Evolutionary conservation across 495 filamentous ascomycete species (phyloP), one percentile per base, ranked within the genome.

Genomic region (Staphylotrichum longicolle): DNA sequence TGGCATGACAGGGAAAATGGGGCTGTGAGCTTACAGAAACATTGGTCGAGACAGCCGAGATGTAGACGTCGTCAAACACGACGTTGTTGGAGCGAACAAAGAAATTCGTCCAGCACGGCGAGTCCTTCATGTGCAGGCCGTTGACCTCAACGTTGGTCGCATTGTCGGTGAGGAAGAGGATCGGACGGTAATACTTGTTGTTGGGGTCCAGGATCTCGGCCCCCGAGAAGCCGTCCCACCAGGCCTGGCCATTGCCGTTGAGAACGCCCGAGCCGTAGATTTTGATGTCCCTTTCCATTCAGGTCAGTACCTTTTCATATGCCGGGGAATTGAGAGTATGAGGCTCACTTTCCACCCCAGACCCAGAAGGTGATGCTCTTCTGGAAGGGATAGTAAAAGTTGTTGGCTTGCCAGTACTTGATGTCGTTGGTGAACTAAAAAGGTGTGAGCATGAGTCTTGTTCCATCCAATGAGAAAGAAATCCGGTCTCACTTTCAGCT

Each of bases 281-380:
- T 58, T 79, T 78, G 67, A 86, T 80, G 65, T 84, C 74, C 37
- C 51, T 54, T 14, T 5, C 3, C 34, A 5, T 39, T 10, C 20
- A 10, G 4, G 6, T 3, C 50, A 39, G 20, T 27, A 27, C 1
- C 0, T 27, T 27, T 1, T 27, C 20, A 0, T 27, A 27, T 27
- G 20, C 1, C 20, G 20, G 20, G 20, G 20, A 27, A 27, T 37
- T 3, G 0, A 15, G 34, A 15, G 5, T 2, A 39, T 12, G 15
- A 39, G 34, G 12, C 51, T 40, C 7, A 54, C 53, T 78, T 72
- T 6, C 83, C 83, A 55, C 83, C 83, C 81, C 80, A 85, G 42
- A 80, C 74, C 83, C 82, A 86, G 65, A 84, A 85, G n/a, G 80
- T 79, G 53, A 85, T 80, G 9, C 78, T 82, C 66, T 84, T 82